A percentile compares a stretch with the other conserved stretches of the same genome.
Conservation (phyloP, 208 protist species). For the Acanthamoeba castellanii region DNA sequence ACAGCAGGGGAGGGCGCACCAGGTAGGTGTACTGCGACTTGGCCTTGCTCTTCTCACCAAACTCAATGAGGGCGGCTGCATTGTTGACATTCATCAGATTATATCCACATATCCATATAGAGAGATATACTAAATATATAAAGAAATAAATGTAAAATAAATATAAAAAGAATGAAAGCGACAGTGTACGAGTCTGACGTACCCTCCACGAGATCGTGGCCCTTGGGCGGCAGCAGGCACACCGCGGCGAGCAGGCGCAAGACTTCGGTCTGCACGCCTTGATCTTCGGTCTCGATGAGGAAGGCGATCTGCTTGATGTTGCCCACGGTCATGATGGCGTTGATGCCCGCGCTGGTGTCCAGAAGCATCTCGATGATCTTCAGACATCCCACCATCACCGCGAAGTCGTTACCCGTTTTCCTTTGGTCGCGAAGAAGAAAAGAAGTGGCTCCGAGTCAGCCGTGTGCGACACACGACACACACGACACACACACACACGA, state of each 20-base stretch:
- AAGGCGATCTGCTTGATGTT: slow-evolving; percentile 48
- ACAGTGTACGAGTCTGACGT: too few relatives aligned
- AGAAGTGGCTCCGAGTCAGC: neutral
- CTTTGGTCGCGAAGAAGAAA: neutral
- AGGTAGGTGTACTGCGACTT: slow-evolving; percentile 28
- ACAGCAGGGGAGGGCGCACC: neutral
- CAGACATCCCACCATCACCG: slow-evolving; percentile 2
- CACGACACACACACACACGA: too few relatives aligned
- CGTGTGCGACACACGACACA: neutral
- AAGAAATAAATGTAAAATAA: neutral
- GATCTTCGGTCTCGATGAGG: slow-evolving; percentile 21
- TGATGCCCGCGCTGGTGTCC: neutral
- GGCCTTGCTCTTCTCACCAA: slow-evolving; percentile 7
- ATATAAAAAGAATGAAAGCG: neutral
- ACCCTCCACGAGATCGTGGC: slow-evolving; percentile 1
- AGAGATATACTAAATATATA: too few relatives aligned
- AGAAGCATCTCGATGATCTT: slow-evolving; percentile 10
- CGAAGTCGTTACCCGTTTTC: slow-evolving; percentile 28
- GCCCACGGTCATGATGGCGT: neutral
- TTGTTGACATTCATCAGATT: too few relatives aligned
- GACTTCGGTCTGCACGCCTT: neutral
- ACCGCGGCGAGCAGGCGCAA: slow-evolving; percentile 1
- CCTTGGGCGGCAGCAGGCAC: slow-evolving; percentile 21
- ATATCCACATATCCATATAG: too few relatives aligned
- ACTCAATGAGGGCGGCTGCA: slow-evolving; percentile 20